These are phyloP conservation scores for Lecanicillium sp. DNA, from an alignment of 2,329 filamentous ascomycete genomes.

Conservation along the genomic window DNA sequence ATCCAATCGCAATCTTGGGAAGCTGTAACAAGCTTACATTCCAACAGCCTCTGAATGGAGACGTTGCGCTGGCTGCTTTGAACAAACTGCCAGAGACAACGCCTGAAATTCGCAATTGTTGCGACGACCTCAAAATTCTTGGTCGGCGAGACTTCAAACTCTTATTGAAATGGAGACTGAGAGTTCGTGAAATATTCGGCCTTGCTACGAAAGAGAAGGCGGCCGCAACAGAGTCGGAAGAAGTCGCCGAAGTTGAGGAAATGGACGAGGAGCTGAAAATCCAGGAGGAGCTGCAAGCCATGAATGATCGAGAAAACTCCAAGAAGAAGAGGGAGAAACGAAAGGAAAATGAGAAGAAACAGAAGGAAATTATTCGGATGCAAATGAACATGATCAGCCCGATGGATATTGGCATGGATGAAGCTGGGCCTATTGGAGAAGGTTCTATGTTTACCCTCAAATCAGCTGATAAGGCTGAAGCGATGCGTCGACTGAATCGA, in stretches of 20 bases:
- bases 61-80: constrained; percentile 80
- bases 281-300: constrained; percentile 75
- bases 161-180: constrained; percentile 82
- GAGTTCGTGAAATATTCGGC: constrained; percentile 84
- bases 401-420: constrained; percentile 92
- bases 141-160: constrained; percentile 93
- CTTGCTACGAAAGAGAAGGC: constrained; percentile 68
- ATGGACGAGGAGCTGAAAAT: constrained; percentile 95
- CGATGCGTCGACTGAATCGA: constrained; percentile 53
- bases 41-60: constrained; percentile 68
- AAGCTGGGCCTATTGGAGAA: constrained; percentile 69
- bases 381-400: constrained; percentile 96
- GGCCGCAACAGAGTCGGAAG: constrained; percentile 43
- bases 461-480: constrained; percentile 68
- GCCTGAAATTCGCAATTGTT: constrained; percentile 70
- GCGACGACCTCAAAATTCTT: constrained; percentile 78
- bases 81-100: constrained; percentile 84
- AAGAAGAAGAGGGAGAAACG: constrained; percentile 79
- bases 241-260: constrained; percentile 74
- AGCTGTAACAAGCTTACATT: constrained; percentile 80
- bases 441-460: constrained; percentile 85
- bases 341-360: constrained; percentile 87
- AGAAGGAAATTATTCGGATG: constrained; percentile 91
- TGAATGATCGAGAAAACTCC: constrained; percentile 72
- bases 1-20: constrained; percentile 89